Evolutionary conservation across 1,139 yeast species (phyloP).

Genomic region (Lodderomyces elongisporus): DNA sequence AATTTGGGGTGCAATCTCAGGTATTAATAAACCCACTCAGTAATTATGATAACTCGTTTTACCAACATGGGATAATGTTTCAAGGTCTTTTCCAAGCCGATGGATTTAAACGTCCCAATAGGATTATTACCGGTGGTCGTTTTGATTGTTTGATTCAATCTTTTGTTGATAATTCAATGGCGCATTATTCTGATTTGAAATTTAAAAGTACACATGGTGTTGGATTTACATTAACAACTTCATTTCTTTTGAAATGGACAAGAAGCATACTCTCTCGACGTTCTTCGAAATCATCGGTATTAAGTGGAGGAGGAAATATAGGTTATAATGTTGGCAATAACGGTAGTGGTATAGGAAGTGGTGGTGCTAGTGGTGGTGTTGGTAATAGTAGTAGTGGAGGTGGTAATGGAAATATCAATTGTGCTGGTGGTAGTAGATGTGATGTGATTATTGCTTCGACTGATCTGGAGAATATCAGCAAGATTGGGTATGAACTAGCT

Average conservation of each 20-base stretch:
- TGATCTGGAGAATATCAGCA: constrained; percentile 46
- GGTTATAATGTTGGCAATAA: too few species aligned
- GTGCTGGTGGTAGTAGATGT: constrained; percentile 51
- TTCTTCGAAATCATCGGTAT: constrained; percentile 5
- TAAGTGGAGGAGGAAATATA: too few species aligned
- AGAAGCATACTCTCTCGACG: constrained; percentile 26
- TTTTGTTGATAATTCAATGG: constrained; percentile 30
- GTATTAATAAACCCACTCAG: constrained; percentile 63
- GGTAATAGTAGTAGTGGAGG: too few species aligned
- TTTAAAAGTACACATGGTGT: constrained; percentile 46
- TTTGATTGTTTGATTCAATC: constrained; percentile 69
- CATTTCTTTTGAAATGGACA: constrained; percentile 39
- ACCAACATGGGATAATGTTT: constrained; percentile 79
- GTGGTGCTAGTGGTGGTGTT: too few species aligned
- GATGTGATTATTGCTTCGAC: constrained; percentile 76
- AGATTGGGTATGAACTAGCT: constrained; percentile 59
- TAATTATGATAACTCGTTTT: constrained; percentile 76
- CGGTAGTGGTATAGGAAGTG: too few species aligned
- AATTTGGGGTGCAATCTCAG: constrained; percentile 43
- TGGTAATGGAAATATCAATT: too few species aligned
- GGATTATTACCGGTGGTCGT: constrained; percentile 89
- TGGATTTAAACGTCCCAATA: constrained; percentile 31
- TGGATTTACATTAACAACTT: constrained; percentile 64
- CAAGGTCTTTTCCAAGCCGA: constrained; percentile 67
- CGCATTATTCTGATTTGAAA: constrained; percentile 65